phyloP scores from a whole-genome alignment of 2,329 filamentous ascomycete species.

The Aspergillus neoniger region DNA sequence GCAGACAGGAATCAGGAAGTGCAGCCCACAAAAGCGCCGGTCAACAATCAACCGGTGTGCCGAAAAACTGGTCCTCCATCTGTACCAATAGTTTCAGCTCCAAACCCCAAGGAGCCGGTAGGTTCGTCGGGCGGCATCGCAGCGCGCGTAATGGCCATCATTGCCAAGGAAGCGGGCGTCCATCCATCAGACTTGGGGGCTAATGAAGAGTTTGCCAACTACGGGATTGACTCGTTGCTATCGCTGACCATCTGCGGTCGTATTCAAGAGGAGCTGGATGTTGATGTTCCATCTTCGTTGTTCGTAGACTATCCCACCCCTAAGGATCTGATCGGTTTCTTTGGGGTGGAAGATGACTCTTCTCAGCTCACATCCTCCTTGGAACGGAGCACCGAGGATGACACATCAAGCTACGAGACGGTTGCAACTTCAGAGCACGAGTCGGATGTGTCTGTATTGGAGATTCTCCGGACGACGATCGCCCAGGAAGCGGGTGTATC shows the following conservation, averaged over 20 bases:
- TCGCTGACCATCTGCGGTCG: slow-evolving; percentile 37
- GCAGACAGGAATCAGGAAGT: not conserved
- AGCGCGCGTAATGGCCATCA: slow-evolving; percentile 5
- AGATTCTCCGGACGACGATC: slow-evolving; percentile 4
- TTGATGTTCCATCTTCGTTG: slow-evolving; percentile 57
- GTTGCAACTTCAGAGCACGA: slow-evolving; percentile 3
- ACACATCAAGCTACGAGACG: slow-evolving; percentile 3
- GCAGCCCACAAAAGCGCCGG: not conserved
- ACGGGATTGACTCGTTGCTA: slow-evolving; percentile 42
- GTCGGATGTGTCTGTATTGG: not conserved
- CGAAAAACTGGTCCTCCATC: not conserved
- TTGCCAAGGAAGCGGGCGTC: slow-evolving; percentile 34
- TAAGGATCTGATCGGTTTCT: not conserved
- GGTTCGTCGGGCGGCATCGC: not conserved
- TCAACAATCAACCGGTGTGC: not conserved
- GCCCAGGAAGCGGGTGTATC: slow-evolving; percentile 5
- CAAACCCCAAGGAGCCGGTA: not conserved
- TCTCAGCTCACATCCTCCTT: not conserved
- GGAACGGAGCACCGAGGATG: not conserved
- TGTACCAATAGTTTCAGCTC: not conserved
- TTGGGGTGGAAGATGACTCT: not conserved
- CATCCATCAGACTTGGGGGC: slow-evolving; percentile 32
- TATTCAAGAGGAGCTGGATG: slow-evolving; percentile 45
- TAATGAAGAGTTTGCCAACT: slow-evolving; percentile 29
- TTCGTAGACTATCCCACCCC: slow-evolving; percentile 58